phyloP scores from a whole-genome alignment of 2,329 filamentous ascomycete species.

The Elsinoe arachidis region DNA sequence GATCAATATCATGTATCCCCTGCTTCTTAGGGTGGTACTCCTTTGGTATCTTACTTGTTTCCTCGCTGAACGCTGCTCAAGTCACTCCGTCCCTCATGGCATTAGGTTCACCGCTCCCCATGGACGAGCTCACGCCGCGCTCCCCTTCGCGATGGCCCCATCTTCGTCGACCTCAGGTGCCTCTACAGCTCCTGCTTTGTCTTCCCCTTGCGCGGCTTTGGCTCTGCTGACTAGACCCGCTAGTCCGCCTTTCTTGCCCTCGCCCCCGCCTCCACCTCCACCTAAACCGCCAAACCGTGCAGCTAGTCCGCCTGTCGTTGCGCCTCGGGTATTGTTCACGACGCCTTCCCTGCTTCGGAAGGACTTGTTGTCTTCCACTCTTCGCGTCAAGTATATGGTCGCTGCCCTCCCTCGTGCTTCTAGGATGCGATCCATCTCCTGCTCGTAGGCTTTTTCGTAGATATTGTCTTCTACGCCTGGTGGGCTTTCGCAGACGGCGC shows the following conservation, averaged over 20 bases:
- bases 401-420: constrained; percentile 39
- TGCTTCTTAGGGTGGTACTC: neutral
- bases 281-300: neutral
- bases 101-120: neutral
- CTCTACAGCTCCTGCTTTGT: neutral
- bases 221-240: neutral
- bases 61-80: neutral
- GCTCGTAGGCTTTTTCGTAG: constrained; percentile 79
- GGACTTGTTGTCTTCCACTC: constrained; percentile 38
- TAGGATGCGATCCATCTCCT: constrained; percentile 68
- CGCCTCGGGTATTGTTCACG: constrained; percentile 13
- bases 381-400: constrained; percentile 49
- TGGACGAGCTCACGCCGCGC: neutral
- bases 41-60: neutral
- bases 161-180: neutral
- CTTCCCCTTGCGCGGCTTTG: neutral
- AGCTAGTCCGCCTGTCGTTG: neutral
- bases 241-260: neutral
- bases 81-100: neutral
- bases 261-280: constrained; percentile 18
- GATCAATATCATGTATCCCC: neutral
- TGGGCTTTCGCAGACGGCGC: constrained; percentile 71
- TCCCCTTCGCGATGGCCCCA: neutral
- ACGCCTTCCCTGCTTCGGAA: constrained; percentile 27
- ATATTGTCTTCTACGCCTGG: constrained; percentile 77